phyloP scores from a whole-genome alignment of 306 rosid species.

The Sicyos edulis region DNA sequence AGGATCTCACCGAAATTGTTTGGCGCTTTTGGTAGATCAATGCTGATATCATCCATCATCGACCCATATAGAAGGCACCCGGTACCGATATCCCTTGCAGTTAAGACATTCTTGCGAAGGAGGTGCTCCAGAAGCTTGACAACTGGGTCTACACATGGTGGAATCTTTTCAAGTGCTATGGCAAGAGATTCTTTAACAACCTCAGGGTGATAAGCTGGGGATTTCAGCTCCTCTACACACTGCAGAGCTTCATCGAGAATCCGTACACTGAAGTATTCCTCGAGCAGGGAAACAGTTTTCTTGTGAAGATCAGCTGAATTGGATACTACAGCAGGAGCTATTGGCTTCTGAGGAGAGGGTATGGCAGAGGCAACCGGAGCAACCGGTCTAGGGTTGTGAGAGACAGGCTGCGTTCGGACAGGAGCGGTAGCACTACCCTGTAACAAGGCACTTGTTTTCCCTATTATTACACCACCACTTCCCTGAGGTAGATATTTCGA shows the following conservation, averaged over 20 bases:
- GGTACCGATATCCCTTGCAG: conserved; percentile 26
- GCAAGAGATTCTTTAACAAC: conserved; percentile 34
- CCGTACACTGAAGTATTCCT: conserved; percentile 39
- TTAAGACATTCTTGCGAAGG: conserved; percentile 25
- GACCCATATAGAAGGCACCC: conserved; percentile 35
- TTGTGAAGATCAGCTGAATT: conserved; percentile 22
- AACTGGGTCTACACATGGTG: conserved; percentile 32
- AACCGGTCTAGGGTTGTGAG: conserved; percentile 22
- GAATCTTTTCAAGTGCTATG: conserved; percentile 34
- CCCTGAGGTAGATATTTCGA: conserved; percentile 39
- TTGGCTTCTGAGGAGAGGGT: conserved; percentile 22
- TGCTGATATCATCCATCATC: conserved; percentile 33
- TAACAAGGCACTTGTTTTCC: conserved; percentile 38
- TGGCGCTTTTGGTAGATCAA: conserved; percentile 38
- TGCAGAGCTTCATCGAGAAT: conserved; percentile 38
- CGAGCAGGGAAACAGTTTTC: conserved; percentile 36
- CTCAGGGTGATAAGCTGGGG: conserved; percentile 33
- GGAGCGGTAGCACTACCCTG: conserved; percentile 28
- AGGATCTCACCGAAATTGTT: conserved; percentile 35
- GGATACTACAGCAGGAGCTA: conserved; percentile 15
- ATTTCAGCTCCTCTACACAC: conserved; percentile 38
- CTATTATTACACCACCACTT: conserved; percentile 30
- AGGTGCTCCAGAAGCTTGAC: conserved; percentile 31
- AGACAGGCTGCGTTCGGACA: conserved; percentile 16
- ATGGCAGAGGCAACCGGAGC: conserved; percentile 15